These are phyloP conservation scores for Saccharomyces hybrid DNA, from an alignment of 1,139 yeast genomes.

Conservation along the genomic window DNA sequence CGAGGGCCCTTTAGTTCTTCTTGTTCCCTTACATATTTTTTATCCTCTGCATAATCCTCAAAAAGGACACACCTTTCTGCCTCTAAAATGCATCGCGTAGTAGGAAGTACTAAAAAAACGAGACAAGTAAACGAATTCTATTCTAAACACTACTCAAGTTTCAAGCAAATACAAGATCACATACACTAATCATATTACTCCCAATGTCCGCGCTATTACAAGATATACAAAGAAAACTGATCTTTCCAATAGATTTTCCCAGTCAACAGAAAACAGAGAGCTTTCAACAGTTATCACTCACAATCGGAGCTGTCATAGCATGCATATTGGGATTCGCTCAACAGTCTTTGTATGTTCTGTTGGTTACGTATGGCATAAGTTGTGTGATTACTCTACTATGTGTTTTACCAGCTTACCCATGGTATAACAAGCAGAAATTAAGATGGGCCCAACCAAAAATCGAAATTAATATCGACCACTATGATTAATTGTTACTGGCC, in stretches of 20 bases:
- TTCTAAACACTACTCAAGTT: background rate
- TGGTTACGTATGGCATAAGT: constrained; percentile 15
- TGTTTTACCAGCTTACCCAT: constrained; percentile 26
- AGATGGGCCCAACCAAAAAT: constrained; percentile 23
- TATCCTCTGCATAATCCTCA: too few relatives aligned
- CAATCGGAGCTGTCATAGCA: constrained; percentile 18
- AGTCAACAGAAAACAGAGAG: constrained; percentile 18
- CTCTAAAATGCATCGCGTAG: too few relatives aligned
- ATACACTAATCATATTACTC: background rate
- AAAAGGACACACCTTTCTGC: too few relatives aligned
- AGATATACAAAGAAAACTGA: constrained; percentile 20
- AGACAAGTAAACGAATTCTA: too few relatives aligned
- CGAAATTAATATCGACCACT: background rate
- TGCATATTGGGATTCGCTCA: constrained; percentile 21
- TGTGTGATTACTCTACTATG: constrained; percentile 15
- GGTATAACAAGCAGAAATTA: constrained; percentile 21
- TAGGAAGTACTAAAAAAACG: too few relatives aligned
- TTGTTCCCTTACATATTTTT: too few relatives aligned
- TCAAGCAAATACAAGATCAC: background rate
- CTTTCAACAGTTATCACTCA: constrained; percentile 13
- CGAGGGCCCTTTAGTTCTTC: too few relatives aligned
- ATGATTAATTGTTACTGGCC: background rate
- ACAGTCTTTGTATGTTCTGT: constrained; percentile 18
- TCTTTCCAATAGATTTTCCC: constrained; percentile 29
- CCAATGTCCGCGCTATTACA: constrained; percentile 18